phyloP scores from a whole-genome alignment of 768 basidiomycete species.

The Tubosaeta sp. region DNA sequence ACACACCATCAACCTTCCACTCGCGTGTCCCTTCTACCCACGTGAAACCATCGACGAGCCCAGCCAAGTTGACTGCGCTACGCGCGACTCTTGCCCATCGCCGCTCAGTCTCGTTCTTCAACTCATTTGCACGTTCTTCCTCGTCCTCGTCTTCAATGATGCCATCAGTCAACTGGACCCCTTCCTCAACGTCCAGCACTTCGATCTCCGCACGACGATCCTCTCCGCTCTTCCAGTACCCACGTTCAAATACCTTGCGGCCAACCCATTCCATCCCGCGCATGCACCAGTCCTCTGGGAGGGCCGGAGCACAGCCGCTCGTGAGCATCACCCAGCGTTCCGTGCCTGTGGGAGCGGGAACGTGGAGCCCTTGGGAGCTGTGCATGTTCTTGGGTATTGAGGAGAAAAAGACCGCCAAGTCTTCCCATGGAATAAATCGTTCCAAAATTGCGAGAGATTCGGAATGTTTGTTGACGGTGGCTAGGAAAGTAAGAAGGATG shows the following conservation, averaged over 20 bases:
- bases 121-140: conserved; percentile 30
- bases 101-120: conserved; percentile 39
- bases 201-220: conserved; percentile 71
- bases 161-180: conserved; percentile 61
- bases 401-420: conserved; percentile 62
- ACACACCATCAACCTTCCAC: conserved; percentile 60
- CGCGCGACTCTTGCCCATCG: conserved; percentile 78
- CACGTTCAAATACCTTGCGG: conserved; percentile 83
- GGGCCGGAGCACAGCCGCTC: conserved; percentile 60
- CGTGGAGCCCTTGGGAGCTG: conserved; percentile 39
- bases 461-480: conserved; percentile 65
- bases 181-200: conserved; percentile 63
- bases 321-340: conserved; percentile 68
- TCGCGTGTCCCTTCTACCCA: conserved; percentile 56
- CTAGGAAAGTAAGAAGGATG: conserved; percentile 82
- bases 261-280: conserved; percentile 97
- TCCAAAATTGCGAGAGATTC: conserved; percentile 62
- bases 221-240: conserved; percentile 86
- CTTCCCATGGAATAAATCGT: conserved; percentile 80
- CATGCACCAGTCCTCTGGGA: conserved; percentile 93
- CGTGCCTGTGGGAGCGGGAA: conserved; percentile 28
- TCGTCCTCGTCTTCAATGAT: conserved; percentile 77
- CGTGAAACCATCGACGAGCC: conserved; percentile 70
- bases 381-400: conserved; percentile 53
- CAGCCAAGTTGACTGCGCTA: conserved; percentile 61